Evolutionary conservation across 139 green algal genomes (phyloP), one percentile per base, ranked within the genome.

Genomic region (Dunaliella primolecta): DNA sequence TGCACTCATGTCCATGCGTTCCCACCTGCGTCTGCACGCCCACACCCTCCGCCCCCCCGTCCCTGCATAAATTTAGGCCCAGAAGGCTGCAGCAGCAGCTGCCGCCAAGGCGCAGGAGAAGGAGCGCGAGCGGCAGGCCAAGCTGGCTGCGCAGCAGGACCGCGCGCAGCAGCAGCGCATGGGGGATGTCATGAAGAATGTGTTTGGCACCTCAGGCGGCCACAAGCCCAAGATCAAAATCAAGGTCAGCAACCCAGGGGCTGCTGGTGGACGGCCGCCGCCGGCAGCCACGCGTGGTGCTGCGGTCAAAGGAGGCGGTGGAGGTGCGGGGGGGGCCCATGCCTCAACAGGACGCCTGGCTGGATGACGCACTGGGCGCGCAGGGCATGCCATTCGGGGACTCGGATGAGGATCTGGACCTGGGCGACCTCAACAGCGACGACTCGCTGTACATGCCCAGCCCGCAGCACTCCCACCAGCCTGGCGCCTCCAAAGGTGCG

Each of bases 171-270:
- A 64, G 46, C 46, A 64, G 46, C 46, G 46, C 29, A 27, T 80
- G 75, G 75, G 75, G n/a, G 75, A 80, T 80, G 75, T 80, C 29
- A 80, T 80, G 75, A 36, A 33, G n/a, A 80, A 80, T 2, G 30
- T 80, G n/a, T 80, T 80, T 80, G 75, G 75, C 75, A 77, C 71
- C 71, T 32, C 2, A 2, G 71, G 27, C 25, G 71, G 27, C 25
- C 27, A 32, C 71, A 32, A 32, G 27, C 25, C 25, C 71, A 80
- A 80, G 75, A 80, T 80, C 75, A 80, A 80, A 30, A 32, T 80
- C 75, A 80, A 80, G 30, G 75, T 80, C 75, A 64, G 46, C 46
- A 80, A 80, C n/a, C 75, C 33, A 23, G 75, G 75, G 75, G 30
- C n/a, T 36, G 75, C n/a, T 27, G 75, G 29, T 37, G 75, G 29